phyloP scores from a whole-genome alignment of 768 basidiomycete genomes.

The Suillus lakei region DNA sequence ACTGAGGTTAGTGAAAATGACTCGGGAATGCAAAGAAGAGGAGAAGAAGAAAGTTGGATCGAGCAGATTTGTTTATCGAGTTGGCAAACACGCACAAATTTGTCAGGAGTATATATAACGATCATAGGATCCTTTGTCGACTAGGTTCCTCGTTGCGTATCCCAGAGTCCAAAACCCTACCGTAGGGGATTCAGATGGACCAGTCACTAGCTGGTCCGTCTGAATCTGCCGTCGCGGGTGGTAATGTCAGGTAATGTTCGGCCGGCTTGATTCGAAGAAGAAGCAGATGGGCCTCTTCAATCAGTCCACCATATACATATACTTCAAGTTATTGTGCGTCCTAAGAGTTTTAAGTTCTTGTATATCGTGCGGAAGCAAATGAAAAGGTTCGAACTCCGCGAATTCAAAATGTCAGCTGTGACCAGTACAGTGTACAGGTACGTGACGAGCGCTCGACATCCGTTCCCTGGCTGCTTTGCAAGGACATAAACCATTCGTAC shows the following conservation, averaged over 20 bases:
- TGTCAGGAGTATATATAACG: background rate
- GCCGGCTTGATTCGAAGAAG: background rate
- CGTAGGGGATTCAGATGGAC: background rate
- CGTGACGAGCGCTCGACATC: background rate
- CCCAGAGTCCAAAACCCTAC: background rate
- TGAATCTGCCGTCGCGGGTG: background rate
- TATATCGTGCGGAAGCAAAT: conserved; percentile 2
- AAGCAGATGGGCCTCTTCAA: background rate
- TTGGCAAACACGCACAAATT: background rate
- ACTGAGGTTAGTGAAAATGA: background rate
- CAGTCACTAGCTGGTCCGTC: background rate
- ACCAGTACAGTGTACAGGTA: background rate
- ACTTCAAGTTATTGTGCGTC: too few relatives aligned
- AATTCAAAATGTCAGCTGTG: background rate
- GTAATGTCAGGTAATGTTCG: background rate
- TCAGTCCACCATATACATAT: too few relatives aligned
- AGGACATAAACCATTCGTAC: background rate
- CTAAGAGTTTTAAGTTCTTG: background rate
- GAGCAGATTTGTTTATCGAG: background rate
- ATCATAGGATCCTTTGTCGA: background rate
- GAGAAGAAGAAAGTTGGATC: background rate
- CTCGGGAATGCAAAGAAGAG: background rate
- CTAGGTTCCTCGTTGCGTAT: background rate
- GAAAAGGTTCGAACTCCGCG: background rate
- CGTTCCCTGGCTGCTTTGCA: background rate